These are phyloP conservation scores for Chaetomium globosum DNA, from an alignment of 2,329 filamentous ascomycete species.

Conservation along the genomic window DNA sequence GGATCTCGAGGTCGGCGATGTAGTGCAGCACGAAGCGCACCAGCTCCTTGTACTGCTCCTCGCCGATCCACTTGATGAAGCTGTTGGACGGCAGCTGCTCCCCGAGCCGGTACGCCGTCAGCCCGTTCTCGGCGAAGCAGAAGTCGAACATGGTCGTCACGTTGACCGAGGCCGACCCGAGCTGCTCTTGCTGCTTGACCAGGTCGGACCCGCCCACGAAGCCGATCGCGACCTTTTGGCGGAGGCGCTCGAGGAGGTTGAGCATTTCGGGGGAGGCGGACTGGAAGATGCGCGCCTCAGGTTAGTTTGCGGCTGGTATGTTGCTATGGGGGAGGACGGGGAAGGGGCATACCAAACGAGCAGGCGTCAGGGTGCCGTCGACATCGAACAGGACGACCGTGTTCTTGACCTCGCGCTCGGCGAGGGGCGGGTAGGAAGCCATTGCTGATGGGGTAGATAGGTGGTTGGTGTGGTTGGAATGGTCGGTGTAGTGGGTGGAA, in stretches of 20 bases:
- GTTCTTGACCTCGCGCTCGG: constrained; percentile 84
- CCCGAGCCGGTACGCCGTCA: constrained; percentile 86
- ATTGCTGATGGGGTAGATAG: constrained; percentile 14
- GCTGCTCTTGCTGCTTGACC: constrained; percentile 92
- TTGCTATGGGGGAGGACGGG: background rate
- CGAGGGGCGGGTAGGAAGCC: constrained; percentile 68
- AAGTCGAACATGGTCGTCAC: constrained; percentile 94
- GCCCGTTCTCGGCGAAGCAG: constrained; percentile 95
- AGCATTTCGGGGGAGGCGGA: constrained; percentile 79
- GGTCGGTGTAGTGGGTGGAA: background rate
- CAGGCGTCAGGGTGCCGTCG: constrained; percentile 84
- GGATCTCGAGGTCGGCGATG: constrained; percentile 80
- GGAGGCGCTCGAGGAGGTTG: constrained; percentile 73
- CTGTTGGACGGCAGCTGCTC: constrained; percentile 72
- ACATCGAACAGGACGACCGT: constrained; percentile 97
- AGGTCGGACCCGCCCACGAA: constrained; percentile 93
- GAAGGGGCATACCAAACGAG: constrained; percentile 66
- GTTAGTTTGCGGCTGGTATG: background rate
- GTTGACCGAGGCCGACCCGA: constrained; percentile 67
- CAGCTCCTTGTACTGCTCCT: constrained; percentile 77
- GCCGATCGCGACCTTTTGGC: constrained; percentile 85
- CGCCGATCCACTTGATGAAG: constrained; percentile 92
- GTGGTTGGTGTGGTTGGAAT: background rate
- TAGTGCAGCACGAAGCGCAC: constrained; percentile 78
- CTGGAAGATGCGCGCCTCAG: constrained; percentile 46